These are phyloP conservation scores for Diaporthe sp. DNA, from an alignment of 2,329 filamentous ascomycete species.

Conservation along the genomic window DNA sequence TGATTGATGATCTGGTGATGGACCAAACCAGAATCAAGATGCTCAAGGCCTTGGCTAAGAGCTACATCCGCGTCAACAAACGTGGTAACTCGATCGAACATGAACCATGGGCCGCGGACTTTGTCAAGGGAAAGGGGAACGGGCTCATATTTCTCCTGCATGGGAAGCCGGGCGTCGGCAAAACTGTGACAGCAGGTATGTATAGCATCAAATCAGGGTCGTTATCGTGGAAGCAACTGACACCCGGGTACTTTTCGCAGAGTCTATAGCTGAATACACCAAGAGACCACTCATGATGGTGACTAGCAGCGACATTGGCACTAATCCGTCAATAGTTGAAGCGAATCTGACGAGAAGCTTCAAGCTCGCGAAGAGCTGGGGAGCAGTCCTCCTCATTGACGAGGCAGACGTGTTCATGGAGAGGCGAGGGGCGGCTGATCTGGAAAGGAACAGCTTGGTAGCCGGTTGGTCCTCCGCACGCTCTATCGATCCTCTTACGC, in stretches of 20 bases:
- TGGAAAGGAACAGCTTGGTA: conserved; percentile 51
- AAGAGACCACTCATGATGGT: conserved; percentile 50
- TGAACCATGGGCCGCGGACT: conserved; percentile 26
- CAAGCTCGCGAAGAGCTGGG: conserved; percentile 43
- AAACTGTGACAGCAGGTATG: conserved; percentile 47
- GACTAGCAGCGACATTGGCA: conserved; percentile 48
- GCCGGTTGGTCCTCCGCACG: conserved; percentile 47
- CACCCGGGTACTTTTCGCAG: conserved; percentile 38
- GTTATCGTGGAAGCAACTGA: background rate
- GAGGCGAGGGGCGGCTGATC: conserved; percentile 45
- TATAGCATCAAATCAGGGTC: too few relatives aligned
- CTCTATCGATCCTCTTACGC: too few relatives aligned
- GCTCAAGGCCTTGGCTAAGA: conserved; percentile 49
- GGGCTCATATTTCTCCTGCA: conserved; percentile 27
- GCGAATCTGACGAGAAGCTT: conserved; percentile 32
- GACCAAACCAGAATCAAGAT: conserved; percentile 44
- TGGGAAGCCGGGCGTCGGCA: conserved; percentile 25
- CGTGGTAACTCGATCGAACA: conserved; percentile 39
- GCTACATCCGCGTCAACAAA: conserved; percentile 45
- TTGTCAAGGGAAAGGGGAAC: conserved; percentile 26
- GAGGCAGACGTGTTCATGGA: conserved; percentile 54
- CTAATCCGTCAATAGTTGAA: conserved; percentile 5
- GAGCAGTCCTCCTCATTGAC: conserved; percentile 48
- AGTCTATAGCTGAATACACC: conserved; percentile 53
- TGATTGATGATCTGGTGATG: conserved; percentile 52